Evolutionary conservation across 164 flowering plant genomes (phyloP).

Genomic region (Chloranthus sessilifolius): DNA sequence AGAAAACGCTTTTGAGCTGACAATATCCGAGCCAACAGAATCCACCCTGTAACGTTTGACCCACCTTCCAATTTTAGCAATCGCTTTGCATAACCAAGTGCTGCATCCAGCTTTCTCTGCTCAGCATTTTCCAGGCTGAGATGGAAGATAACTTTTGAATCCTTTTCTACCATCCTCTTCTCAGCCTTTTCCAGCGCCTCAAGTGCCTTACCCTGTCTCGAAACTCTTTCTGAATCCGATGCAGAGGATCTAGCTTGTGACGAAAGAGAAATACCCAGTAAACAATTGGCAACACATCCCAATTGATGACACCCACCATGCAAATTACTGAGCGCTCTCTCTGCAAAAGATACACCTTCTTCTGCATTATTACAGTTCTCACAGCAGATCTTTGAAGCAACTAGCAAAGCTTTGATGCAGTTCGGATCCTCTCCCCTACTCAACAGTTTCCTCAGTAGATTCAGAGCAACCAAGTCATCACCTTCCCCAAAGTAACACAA

Average conservation of each 20-base stretch:
- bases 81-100: conserved; percentile 67
- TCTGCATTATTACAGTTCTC: conserved; percentile 33
- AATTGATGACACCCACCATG: conserved; percentile 39
- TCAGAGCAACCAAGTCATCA: conserved; percentile 51
- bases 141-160: conserved; percentile 45
- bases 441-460: conserved; percentile 54
- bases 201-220: conserved; percentile 55
- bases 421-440: conserved; percentile 41
- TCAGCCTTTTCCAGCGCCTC: conserved; percentile 56
- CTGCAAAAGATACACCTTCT: conserved; percentile 58
- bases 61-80: conserved; percentile 63
- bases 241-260: conserved; percentile 38
- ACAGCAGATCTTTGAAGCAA: conserved; percentile 77
- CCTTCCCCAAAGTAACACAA: conserved; percentile 83
- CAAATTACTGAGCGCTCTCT: conserved; percentile 26
- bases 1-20: conserved; percentile 70
- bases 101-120: conserved; percentile 76
- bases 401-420: conserved; percentile 38
- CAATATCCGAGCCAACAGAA: conserved; percentile 69
- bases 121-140: conserved; percentile 81
- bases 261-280: conserved; percentile 56
- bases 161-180: conserved; percentile 29
- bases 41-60: conserved; percentile 50
- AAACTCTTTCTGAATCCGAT: conserved; percentile 50
- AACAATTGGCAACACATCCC: conserved; percentile 43